Base-by-base conservation (phyloP, 306 rosid genomes). In the Pterocarpus santalinus region DNA sequence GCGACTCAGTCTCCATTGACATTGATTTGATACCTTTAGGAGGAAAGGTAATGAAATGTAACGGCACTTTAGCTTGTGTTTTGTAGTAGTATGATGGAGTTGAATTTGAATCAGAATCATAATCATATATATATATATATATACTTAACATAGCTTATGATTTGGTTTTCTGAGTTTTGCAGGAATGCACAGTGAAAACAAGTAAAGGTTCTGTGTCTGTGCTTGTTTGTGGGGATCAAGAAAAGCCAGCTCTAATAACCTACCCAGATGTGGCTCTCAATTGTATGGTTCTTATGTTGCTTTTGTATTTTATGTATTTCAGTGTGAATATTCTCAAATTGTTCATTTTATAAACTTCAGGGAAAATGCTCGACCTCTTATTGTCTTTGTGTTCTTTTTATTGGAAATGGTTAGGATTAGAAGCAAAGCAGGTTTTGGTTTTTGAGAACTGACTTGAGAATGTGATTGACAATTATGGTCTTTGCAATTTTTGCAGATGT, bases 221-320 rank as follows among this genome's bases (percentile, higher is more conserved):
- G 77, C 85, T 90, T 83, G 91, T 93, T 67, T 91, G 93, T 72
- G 97, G 97, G 74, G 97, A 91, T 89, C 96, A 88, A 83, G 94
- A 86, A 73, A 93, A 93, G 87, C 94, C 97, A 33, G 97, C 97
- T 82, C 81, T 93, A 17, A 91, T 93, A 47, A 93, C 97, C 0
- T 93, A 93, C 76, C 92, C 97, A 16, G 97, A 93, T 74, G 90
- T 93, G 83, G 97, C 93, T 78, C 97, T 93, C 71, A 93, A 91
- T 81, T 91, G 97, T 93, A 93, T 79, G 49, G 15, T 72, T 88
- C 83, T 34, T 82, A 16, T 51, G 16, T 10, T 80, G 64, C 72
- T 1, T 62, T 30, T 8, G 28, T n/a, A 9, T 14, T 1, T 14
- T 2, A 57, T 69, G 11, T n/a, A 53, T 70, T 14, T 41, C 10